Evolutionary conservation across 2,329 filamentous ascomycete genomes (phyloP), one percentile per base, ranked within the genome.

Genomic region (Claviceps sp.): DNA sequence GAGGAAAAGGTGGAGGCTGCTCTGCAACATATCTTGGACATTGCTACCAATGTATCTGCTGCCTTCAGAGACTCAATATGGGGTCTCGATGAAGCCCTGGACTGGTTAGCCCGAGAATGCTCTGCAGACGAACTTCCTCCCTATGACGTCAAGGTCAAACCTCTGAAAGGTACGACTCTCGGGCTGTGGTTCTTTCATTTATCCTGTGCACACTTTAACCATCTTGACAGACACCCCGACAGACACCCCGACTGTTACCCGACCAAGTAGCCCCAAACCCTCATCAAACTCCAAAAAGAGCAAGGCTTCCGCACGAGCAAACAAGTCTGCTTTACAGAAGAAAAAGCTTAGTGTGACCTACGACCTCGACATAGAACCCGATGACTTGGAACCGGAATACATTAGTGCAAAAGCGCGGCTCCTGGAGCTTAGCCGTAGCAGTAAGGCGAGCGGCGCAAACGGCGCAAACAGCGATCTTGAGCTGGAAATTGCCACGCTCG

Each of bases 41-140:
- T 85, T 57, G 81, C 81, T 30, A 75, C 82, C 34, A 82, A 81
- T 55, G 76, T 84, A 51, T 70, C 74, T 2, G 61, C 71, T 11
- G 69, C 71, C 20, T 72, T 66, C 55, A 84, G 81, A 58, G 85
- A 88, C 56, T 75, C 76, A 44, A 77, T 89, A 14, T 95, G 88
- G 86, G 89, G 90, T 9, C 70, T 97, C 38, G 85, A 94, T 55
- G 90, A 95, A 67, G 82, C 86, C 26, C 66, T 98, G 20, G 88
- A 96, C 60, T 95, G 89, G 88, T 76, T 97, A 51, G 87, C 88
- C n/a, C 73, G 87, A 57, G 80, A 93, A 63, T 87, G 84, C 59
- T 70, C 76, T 14, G 70, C 75, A 56, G 77, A 82, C 1, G 84
- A 90, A 59, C 73, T 91, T 38, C 85, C 85, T 5, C 75, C 81